Percentiles rank a stretch among this genome's conserved stretches.
Conservation (phyloP, 371 early-diverging fungal species). For the Fennellomyces sp. region DNA sequence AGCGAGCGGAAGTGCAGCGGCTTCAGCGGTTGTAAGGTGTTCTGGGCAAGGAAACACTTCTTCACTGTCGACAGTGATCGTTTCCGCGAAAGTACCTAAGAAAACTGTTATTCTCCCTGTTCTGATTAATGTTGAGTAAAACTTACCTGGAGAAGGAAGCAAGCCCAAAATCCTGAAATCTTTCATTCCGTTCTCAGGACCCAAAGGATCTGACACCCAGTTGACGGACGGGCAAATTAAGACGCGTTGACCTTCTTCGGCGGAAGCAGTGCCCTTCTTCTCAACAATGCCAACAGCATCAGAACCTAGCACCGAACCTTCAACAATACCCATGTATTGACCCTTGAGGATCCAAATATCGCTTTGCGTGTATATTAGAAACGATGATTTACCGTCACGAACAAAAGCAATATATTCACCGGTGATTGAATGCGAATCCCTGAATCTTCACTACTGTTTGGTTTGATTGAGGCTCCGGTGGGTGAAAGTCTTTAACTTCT, state of each 20-base stretch:
- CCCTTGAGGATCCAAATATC: constrained; percentile 61
- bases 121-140: neutral
- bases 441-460: constrained; percentile 59
- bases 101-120: neutral
- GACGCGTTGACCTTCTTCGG: constrained; percentile 45
- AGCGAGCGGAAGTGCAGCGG: constrained; percentile 74
- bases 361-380: constrained; percentile 44
- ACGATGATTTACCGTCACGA: constrained; percentile 58
- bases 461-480: constrained; percentile 10
- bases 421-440: constrained; percentile 73
- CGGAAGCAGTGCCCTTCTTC: constrained; percentile 8
- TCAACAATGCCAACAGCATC: constrained; percentile 67
- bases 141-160: constrained; percentile 49
- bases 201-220: constrained; percentile 61
- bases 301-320: constrained; percentile 58
- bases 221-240: constrained; percentile 60
- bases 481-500: constrained; percentile 19
- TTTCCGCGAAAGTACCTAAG: constrained; percentile 65
- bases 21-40: constrained; percentile 63
- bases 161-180: constrained; percentile 61
- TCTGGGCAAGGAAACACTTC: constrained; percentile 58
- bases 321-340: constrained; percentile 37
- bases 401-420: constrained; percentile 25
- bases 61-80: constrained; percentile 46
- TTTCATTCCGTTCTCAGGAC: constrained; percentile 71